These are phyloP conservation scores for Psidium friedrichsthalianum DNA, from an alignment of 345 rosid genomes.

Conservation along the genomic window DNA sequence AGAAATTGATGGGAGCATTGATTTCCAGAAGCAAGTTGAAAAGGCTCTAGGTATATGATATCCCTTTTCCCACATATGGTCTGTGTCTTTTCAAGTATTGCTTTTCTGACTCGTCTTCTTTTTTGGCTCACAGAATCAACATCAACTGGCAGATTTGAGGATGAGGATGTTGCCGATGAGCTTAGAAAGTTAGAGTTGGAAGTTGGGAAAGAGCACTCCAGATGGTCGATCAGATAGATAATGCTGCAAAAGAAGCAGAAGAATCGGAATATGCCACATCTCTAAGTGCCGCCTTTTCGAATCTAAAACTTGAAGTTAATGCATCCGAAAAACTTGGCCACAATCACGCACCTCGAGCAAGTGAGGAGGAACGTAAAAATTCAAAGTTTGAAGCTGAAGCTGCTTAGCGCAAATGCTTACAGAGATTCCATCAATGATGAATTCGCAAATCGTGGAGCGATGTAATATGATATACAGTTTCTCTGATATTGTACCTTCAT, in stretches of 20 bases:
- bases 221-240: background rate
- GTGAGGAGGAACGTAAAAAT: background rate
- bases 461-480: background rate
- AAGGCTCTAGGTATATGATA: constrained; percentile 42
- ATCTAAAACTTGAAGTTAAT: constrained; percentile 40
- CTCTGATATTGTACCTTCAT: background rate
- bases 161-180: constrained; percentile 68
- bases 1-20: constrained; percentile 60
- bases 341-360: background rate
- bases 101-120: background rate
- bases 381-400: background rate
- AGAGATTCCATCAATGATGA: background rate
- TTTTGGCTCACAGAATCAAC: constrained; percentile 31
- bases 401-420: background rate
- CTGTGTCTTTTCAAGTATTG: background rate
- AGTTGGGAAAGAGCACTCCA: constrained; percentile 28
- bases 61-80: background rate
- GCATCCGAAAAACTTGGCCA: background rate
- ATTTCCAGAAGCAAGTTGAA: constrained; percentile 65
- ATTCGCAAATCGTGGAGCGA: background rate
- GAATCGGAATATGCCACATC: constrained; percentile 26
- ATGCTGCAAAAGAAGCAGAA: constrained; percentile 4
- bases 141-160: constrained; percentile 35
- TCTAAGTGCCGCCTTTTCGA: constrained; percentile 39
- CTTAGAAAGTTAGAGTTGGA: constrained; percentile 57